Evolutionary conservation across 306 rosid genomes (phyloP).

Genomic region (Cajanus cajan): DNA sequence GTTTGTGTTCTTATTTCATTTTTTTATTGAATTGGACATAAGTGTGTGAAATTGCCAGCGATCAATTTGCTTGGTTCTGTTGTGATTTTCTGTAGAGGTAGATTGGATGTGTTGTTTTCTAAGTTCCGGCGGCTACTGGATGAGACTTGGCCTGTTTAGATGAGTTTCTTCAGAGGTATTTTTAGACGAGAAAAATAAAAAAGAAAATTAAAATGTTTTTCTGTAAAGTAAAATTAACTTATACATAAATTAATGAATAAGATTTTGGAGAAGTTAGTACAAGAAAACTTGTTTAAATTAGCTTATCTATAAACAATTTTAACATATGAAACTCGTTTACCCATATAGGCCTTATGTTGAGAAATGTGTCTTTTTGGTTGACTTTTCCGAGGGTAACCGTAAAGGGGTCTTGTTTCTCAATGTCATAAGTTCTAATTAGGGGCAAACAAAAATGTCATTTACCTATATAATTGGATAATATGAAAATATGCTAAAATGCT

Average conservation of each 20-base stretch:
- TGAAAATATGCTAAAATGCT: too few relatives aligned
- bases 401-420: neutral
- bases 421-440: neutral
- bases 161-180: too few relatives aligned
- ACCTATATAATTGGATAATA: neutral
- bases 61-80: neutral
- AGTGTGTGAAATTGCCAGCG: neutral
- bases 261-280: too few relatives aligned
- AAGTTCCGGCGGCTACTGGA: neutral
- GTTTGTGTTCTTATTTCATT: neutral
- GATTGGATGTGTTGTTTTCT: neutral
- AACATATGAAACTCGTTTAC: too few relatives aligned
- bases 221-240: too few relatives aligned
- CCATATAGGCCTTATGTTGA: too few relatives aligned
- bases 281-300: too few relatives aligned
- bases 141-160: too few relatives aligned
- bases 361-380: neutral
- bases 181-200: too few relatives aligned
- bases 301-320: too few relatives aligned
- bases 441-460: neutral
- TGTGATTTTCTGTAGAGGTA: neutral
- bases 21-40: neutral
- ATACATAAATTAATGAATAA: too few relatives aligned
- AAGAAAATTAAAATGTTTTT: too few relatives aligned
- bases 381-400: neutral